Percentiles rank a stretch among this genome's conserved stretches.
phyloP scores from a whole-genome alignment of 2,329 filamentous ascomycete species.

The Colletotrichum cereale region DNA sequence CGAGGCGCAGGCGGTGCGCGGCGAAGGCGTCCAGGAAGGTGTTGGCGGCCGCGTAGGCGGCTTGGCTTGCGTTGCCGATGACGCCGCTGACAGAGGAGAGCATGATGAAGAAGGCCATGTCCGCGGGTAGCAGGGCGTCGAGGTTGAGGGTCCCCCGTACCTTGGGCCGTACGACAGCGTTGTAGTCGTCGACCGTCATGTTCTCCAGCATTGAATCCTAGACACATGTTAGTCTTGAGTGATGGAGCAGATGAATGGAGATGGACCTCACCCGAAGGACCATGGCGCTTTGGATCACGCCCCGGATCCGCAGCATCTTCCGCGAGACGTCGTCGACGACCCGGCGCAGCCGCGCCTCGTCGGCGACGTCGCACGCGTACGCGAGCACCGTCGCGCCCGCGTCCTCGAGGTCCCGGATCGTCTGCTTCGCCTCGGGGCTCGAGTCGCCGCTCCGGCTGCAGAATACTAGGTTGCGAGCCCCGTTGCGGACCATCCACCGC shows the following conservation, averaged over 20 bases:
- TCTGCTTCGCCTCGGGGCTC: constrained; percentile 42
- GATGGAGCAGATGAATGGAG: neutral
- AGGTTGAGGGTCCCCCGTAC: constrained; percentile 48
- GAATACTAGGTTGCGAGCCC: constrained; percentile 46
- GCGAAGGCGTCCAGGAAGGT: constrained; percentile 49
- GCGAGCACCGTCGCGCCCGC: constrained; percentile 44
- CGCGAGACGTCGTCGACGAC: constrained; percentile 44
- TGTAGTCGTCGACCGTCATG: constrained; percentile 52
- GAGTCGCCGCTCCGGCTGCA: constrained; percentile 45
- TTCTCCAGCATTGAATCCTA: constrained; percentile 47
- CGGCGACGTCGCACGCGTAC: constrained; percentile 60
- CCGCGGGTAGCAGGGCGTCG: constrained; percentile 37
- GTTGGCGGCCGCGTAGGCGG: constrained; percentile 55
- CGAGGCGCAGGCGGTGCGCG: constrained; percentile 39
- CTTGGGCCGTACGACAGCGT: constrained; percentile 48
- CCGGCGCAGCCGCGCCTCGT: constrained; percentile 47
- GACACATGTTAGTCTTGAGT: no score
- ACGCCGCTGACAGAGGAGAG: constrained; percentile 52
- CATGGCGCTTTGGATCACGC: constrained; percentile 60
- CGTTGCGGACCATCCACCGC: constrained; percentile 44
- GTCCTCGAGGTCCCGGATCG: constrained; percentile 58
- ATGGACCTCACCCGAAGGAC: constrained; percentile 48
- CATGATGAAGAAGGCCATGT: constrained; percentile 55
- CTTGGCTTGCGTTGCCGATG: constrained; percentile 51
- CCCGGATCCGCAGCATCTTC: constrained; percentile 53